Conservation (phyloP, 192 early-diverging fungal genomes). For the Lunasporangiospora selenospora region DNA sequence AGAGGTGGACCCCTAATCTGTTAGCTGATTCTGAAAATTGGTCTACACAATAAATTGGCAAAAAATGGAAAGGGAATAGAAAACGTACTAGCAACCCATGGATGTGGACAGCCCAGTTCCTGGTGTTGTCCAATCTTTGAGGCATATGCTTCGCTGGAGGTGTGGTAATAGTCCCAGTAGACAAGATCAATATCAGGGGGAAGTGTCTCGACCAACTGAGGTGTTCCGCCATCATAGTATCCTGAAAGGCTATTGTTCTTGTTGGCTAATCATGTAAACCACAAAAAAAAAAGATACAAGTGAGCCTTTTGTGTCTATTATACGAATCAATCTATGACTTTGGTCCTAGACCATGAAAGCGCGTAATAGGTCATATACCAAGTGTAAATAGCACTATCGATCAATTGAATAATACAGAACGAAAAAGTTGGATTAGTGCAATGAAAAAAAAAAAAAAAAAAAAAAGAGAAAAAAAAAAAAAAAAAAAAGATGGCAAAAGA, state of each 20-base stretch:
- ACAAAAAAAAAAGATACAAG: constrained; percentile 62
- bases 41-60: too few species aligned
- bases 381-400: constrained; percentile 34
- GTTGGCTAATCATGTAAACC: too few species aligned
- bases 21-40: constrained; percentile 6
- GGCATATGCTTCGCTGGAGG: constrained; percentile 69
- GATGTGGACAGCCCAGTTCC: constrained; percentile 76
- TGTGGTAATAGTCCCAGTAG: constrained; percentile 93
- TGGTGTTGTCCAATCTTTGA: constrained; percentile 85
- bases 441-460: background rate
- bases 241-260: constrained; percentile 83
- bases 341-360: too few species aligned
- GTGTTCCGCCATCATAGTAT: constrained; percentile 78
- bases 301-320: too few species aligned
- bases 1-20: constrained; percentile 7
- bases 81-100: constrained; percentile 81
- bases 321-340: too few species aligned
- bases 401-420: background rate
- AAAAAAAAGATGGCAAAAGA: background rate
- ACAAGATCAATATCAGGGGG: constrained; percentile 74
- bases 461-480: background rate
- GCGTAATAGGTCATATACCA: too few species aligned
- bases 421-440: too few species aligned
- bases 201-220: constrained; percentile 63
- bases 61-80: background rate